Conservation (phyloP, 2,329 filamentous ascomycete species). For the Clonostachys rosea region DNA sequence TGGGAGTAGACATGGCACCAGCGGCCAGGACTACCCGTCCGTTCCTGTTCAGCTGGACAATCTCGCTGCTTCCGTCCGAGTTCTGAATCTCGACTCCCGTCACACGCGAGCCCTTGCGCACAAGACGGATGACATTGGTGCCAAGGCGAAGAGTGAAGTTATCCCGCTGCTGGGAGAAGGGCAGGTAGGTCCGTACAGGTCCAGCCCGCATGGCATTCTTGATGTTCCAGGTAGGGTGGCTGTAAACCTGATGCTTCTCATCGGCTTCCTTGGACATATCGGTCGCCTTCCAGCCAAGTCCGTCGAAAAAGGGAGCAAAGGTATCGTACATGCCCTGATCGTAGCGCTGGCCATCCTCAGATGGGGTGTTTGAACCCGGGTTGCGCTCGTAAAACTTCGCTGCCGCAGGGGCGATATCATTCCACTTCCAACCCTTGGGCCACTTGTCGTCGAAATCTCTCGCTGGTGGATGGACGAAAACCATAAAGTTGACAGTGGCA, state of each 20-base stretch:
- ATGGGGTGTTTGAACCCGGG: slow-evolving; percentile 51
- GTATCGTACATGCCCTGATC: slow-evolving; percentile 60
- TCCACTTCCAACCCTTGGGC: slow-evolving; percentile 63
- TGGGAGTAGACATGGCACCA: slow-evolving; percentile 63
- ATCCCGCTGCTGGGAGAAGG: slow-evolving; percentile 47
- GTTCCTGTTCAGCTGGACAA: slow-evolving; percentile 52
- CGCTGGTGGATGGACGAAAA: slow-evolving; percentile 59
- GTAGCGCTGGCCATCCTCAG: slow-evolving; percentile 62
- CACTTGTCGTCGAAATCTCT: slow-evolving; percentile 67
- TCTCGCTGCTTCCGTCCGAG: slow-evolving; percentile 41
- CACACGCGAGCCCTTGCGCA: slow-evolving; percentile 54
- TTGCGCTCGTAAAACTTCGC: slow-evolving; percentile 55
- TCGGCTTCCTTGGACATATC: slow-evolving; percentile 53
- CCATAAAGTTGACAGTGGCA: slow-evolving; percentile 61
- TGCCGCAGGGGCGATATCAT: slow-evolving; percentile 46
- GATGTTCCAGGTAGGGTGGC: slow-evolving; percentile 62
- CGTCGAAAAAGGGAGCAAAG: slow-evolving; percentile 51
- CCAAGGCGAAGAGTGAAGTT: slow-evolving; percentile 65
- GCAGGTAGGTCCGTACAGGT: slow-evolving; percentile 66
- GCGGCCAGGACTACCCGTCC: slow-evolving; percentile 65
- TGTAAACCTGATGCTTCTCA: slow-evolving; percentile 60
- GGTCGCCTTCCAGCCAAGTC: slow-evolving; percentile 58
- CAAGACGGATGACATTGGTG: slow-evolving; percentile 58
- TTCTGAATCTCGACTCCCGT: slow-evolving; percentile 64
- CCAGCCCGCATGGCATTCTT: slow-evolving; percentile 61